Base-by-base conservation (phyloP, 352 stramenopile genomes). In the Phytophthora meadii region DNA sequence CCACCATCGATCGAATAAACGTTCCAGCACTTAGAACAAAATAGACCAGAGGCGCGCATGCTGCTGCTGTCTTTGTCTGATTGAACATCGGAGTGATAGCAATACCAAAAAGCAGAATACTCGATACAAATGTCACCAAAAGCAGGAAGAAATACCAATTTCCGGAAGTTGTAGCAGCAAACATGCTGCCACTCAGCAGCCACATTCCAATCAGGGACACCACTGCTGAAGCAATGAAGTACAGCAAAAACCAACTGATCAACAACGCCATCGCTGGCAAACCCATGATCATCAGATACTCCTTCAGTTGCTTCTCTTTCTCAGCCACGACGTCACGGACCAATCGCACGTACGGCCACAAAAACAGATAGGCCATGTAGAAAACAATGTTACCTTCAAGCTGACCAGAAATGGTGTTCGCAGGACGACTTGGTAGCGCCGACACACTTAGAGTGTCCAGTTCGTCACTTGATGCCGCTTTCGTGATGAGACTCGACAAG, bases 261-360 rank as follows among this genome's bases (percentile, higher is more conserved):
- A 94, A 53, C 32, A 94, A 68, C 25, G 83, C 70, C 77, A 90
- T 92, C 0, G 87, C 75, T n/a, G 66, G 65, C 0, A 97, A 39
- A 1, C 91, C 91, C 82, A 97, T 92, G 42, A 97, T 97, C 48
- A 96, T 74, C 71, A 97, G 46, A 56, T 94, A 95, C 49, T 97
- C 88, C 60, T 94, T 93, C 30, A 97, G 68, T 55, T 93, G 81
- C 44, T 82, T 90, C 72, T 98, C 93, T 63, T 98, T 98, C 42
- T 98, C 93, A 32, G 82, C 61, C 34, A 98, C 90, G 17, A 97
- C 72, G 32, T 92, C 81, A 30, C 90, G 90, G 46, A 97, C 78
- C 37, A 98, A 71, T 5, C 87, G 82, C 15, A 79, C 85, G 41
- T 90, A 96, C 5, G 93, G 92, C 77, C 92, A 98, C 48, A 98